A percentile compares a stretch with the other conserved stretches of the same genome.
These are phyloP conservation scores for Ilyonectria sp. DNA, from an alignment of 2,329 filamentous ascomycete species.

Conservation along the genomic window DNA sequence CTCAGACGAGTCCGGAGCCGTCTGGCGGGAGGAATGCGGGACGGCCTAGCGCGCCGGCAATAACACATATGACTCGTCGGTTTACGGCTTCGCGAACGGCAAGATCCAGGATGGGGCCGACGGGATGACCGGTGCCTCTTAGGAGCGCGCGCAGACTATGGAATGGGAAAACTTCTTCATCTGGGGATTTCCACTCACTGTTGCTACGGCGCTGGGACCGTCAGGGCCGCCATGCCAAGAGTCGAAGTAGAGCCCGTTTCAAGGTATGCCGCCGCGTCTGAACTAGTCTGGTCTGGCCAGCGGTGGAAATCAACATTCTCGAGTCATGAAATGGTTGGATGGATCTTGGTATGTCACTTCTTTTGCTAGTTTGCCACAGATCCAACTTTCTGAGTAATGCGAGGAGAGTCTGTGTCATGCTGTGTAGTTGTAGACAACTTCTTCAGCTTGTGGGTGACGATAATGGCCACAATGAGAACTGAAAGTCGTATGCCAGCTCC, in stretches of 20 bases:
- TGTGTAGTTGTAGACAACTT: not conserved
- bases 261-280: not conserved
- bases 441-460: not conserved
- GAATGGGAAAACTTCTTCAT: not conserved
- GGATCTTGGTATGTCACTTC: not conserved
- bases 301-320: not conserved
- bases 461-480: too few relatives aligned
- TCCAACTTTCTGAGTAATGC: not conserved
- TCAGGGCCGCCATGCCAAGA: not conserved
- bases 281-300: constrained; percentile 8
- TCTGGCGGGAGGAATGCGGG: constrained; percentile 16
- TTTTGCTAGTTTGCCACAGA: not conserved
- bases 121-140: not conserved
- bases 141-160: not conserved
- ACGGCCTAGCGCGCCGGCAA: constrained; percentile 9
- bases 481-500: too few relatives aligned
- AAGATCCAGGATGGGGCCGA: constrained; percentile 2
- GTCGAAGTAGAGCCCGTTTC: not conserved
- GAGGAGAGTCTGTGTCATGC: not conserved
- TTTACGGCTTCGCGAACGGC: not conserved
- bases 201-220: not conserved
- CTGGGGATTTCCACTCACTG: not conserved
- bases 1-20: not conserved
- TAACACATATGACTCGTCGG: not conserved
- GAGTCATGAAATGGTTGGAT: constrained; percentile 7